Evolutionary conservation across 1,139 yeast species (phyloP).

Genomic region (Chernovozyma sophiae-reginae): DNA sequence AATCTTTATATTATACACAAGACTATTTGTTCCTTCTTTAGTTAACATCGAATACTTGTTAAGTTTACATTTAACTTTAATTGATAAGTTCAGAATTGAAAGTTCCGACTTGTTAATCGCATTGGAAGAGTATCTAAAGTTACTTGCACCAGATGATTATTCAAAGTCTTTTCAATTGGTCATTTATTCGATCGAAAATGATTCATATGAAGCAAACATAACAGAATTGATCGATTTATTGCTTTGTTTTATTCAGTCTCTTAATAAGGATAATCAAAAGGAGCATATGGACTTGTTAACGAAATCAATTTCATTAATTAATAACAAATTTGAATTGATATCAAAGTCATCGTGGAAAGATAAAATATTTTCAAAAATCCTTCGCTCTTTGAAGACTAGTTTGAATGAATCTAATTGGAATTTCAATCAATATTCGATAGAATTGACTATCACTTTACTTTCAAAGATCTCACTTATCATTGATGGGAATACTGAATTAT

Average conservation of each 20-base stretch:
- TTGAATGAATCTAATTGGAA: conserved; percentile 38
- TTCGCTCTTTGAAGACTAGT: conserved; percentile 3
- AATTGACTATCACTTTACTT: conserved; percentile 40
- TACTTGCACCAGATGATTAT: conserved; percentile 9
- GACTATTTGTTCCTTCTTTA: conserved; percentile 9
- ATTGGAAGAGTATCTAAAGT: conserved; percentile 12
- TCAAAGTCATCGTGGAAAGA: not conserved
- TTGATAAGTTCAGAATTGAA: conserved; percentile 7
- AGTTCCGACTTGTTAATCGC: conserved; percentile 10
- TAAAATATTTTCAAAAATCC: not conserved
- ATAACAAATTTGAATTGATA: conserved; percentile 1
- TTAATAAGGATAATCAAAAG: conserved; percentile 8
- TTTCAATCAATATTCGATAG: conserved; percentile 66
- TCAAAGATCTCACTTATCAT: conserved; percentile 18
- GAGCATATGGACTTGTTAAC: conserved; percentile 4
- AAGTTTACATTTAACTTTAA: conserved; percentile 18
- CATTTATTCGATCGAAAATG: conserved; percentile 9
- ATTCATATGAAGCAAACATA: conserved; percentile 7
- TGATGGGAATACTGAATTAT: conserved; percentile 21
- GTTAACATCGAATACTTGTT: conserved; percentile 14
- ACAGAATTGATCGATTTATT: conserved; percentile 7
- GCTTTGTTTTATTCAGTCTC: conserved; percentile 5
- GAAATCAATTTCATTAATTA: conserved; percentile 11
- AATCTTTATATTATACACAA: conserved; percentile 26
- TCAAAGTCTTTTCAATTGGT: conserved; percentile 8